Evolutionary conservation across 306 rosid genomes (phyloP).

Genomic region (Prunus salicina): DNA sequence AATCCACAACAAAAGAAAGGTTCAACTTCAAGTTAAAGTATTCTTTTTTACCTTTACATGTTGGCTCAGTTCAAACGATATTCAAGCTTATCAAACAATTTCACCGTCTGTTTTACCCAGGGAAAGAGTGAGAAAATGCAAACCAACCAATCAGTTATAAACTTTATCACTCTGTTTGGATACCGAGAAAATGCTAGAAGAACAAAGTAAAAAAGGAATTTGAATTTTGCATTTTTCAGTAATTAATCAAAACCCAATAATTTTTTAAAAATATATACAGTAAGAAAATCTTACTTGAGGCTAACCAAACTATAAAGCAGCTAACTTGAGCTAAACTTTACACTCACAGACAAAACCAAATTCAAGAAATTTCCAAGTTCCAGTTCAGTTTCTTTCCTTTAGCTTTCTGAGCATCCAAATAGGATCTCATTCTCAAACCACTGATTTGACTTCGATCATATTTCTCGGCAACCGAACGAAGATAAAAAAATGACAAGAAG

Average conservation of each 20-base stretch:
- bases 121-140: not conserved
- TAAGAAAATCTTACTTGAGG: not conserved
- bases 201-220: not conserved
- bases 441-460: not conserved
- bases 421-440: not conserved
- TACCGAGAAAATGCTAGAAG: constrained; percentile 5
- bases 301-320: not conserved
- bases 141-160: not conserved
- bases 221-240: not conserved
- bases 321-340: not conserved
- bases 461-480: constrained; percentile 1
- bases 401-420: not conserved
- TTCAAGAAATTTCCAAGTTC: not conserved
- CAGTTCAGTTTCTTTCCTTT: not conserved
- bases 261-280: too few species aligned
- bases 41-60: not conserved
- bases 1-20: constrained; percentile 3
- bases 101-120: not conserved
- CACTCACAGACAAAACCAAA: not conserved
- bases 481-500: not conserved
- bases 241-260: too few species aligned
- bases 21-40: constrained; percentile 7
- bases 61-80: not conserved
- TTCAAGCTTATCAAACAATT: not conserved
- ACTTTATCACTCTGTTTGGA: not conserved